These are phyloP conservation scores for Leccinum colubrinum DNA, from an alignment of 1,284 basidiomycete genomes.

Conservation along the genomic window DNA sequence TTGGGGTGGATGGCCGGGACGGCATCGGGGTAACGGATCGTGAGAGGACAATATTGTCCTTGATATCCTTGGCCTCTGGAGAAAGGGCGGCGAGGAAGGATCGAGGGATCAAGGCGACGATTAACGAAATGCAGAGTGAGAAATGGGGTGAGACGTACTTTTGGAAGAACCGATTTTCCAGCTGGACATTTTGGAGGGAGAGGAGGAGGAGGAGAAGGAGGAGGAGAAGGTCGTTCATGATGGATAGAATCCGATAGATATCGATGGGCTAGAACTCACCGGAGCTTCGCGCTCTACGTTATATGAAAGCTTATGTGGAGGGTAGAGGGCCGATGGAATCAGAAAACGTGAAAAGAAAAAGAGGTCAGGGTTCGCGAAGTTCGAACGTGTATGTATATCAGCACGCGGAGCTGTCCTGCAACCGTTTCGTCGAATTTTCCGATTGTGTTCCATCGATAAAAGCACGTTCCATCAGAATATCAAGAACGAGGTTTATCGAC, in stretches of 20 bases:
- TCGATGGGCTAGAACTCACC: too few species aligned
- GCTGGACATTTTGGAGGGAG: constrained; percentile 5
- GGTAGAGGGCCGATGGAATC: not conserved
- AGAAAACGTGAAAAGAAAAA: not conserved
- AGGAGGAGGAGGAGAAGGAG: not conserved
- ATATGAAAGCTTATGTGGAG: too few species aligned
- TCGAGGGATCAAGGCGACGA: not conserved
- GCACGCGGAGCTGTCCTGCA: not conserved
- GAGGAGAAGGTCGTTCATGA: not conserved
- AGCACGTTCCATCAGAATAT: too few species aligned
- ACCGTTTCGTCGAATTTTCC: not conserved
- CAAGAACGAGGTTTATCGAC: not conserved
- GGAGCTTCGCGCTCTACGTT: too few species aligned
- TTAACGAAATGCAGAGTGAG: not conserved
- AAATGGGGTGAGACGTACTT: constrained; percentile 28
- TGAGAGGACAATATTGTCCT: constrained; percentile 64
- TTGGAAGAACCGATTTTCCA: constrained; percentile 48
- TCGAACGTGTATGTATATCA: not conserved
- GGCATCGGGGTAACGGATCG: constrained; percentile 74
- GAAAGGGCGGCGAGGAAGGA: constrained; percentile 1
- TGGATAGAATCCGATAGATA: too few species aligned
- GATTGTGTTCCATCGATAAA: not conserved
- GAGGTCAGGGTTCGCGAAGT: not conserved
- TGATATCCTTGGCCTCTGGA: constrained; percentile 64
- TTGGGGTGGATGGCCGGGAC: constrained; percentile 69